phyloP scores from a whole-genome alignment of 306 rosid genomes.

The Trifolium subterraneum region DNA sequence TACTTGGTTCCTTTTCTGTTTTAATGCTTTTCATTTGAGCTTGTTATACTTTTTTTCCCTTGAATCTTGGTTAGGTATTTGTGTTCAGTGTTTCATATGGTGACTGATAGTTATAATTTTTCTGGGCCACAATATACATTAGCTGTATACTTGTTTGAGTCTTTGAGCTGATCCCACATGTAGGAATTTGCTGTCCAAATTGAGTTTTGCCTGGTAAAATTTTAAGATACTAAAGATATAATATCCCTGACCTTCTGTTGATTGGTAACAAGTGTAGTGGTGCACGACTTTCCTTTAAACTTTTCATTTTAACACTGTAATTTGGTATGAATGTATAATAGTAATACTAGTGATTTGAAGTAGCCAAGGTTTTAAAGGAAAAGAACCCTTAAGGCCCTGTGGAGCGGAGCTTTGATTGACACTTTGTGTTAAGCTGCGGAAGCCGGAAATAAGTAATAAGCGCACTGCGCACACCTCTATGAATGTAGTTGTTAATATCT shows the following conservation, averaged over 20 bases:
- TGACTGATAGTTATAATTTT: conserved; percentile 23
- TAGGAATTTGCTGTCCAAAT: conserved; percentile 16
- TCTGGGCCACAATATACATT: background rate
- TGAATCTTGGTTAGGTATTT: conserved; percentile 8
- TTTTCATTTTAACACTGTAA: conserved; percentile 5
- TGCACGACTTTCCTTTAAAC: conserved; percentile 4
- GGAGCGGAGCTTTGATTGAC: conserved; percentile 10
- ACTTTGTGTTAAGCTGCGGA: background rate
- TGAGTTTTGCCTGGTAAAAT: conserved; percentile 1
- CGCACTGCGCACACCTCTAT: background rate
- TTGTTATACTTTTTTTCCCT: conserved; percentile 15
- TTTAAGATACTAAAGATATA: background rate
- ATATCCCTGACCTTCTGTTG: conserved; percentile 7
- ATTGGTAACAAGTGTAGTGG: conserved; percentile 28
- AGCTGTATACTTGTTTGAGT: conserved; percentile 9
- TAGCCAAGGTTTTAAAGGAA: conserved; percentile 4
- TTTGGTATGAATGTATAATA: conserved; percentile 28
- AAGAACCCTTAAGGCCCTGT: conserved; percentile 2
- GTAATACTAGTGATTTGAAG: conserved; percentile 6
- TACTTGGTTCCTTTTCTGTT: conserved; percentile 38
- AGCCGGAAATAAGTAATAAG: background rate
- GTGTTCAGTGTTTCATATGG: conserved; percentile 27
- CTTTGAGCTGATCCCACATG: conserved; percentile 16
- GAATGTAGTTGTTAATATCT: background rate
- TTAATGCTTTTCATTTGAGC: conserved; percentile 22